Evolutionary conservation across 2,329 filamentous ascomycete species (phyloP).

Genomic region (Stachybotrys chlorohalonatus): DNA sequence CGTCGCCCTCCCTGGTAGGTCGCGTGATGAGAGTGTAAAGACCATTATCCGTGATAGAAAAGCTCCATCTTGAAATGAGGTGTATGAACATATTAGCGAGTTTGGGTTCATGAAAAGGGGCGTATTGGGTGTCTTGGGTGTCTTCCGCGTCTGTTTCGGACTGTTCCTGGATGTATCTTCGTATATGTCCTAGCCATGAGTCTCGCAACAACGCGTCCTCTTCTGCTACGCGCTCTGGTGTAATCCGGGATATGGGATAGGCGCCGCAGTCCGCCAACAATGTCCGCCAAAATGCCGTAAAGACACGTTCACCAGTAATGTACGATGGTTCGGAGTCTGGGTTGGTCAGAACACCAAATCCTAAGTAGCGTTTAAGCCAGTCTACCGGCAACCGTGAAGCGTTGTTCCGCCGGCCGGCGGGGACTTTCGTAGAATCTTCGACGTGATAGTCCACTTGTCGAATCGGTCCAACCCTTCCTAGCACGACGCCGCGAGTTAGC

Average conservation of each 20-base stretch:
- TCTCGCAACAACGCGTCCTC: neutral
- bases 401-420: neutral
- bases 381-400: neutral
- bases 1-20: neutral
- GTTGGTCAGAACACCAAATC: neutral
- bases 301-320: neutral
- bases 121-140: neutral
- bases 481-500: neutral
- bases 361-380: neutral
- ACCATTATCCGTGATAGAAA: neutral
- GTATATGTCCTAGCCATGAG: neutral
- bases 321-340: neutral
- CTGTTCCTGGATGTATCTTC: neutral
- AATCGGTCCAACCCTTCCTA: neutral
- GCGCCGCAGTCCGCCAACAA: neutral
- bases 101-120: neutral
- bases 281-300: conserved; percentile 1
- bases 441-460: neutral
- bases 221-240: neutral
- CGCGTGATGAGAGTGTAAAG: neutral
- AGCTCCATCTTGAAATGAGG: neutral
- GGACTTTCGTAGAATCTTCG: too few relatives aligned
- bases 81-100: neutral
- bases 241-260: neutral
- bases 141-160: neutral